Evolutionary conservation across 345 rosid species (phyloP), one percentile per base, ranked within the genome.

Genomic region (Melaleuca quinquenervia): DNA sequence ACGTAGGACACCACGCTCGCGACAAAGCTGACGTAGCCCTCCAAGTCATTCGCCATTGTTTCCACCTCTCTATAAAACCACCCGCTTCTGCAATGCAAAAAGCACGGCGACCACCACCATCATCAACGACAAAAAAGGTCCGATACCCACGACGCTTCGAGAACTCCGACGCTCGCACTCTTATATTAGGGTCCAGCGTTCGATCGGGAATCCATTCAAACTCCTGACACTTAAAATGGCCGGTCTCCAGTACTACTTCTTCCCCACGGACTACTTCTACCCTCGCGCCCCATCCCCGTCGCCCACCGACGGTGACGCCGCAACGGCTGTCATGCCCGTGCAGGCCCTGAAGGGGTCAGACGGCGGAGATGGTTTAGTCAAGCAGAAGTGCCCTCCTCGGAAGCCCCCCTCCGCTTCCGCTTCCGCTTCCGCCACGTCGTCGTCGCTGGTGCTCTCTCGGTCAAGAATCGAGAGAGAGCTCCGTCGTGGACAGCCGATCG

Each of bases 231-330:
- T 54, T 7, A 70, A 70, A 50, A 87, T 87, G 88, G 53, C 82
- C 56, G 88, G 88, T 32, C 88, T 87, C 48, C 88, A 36, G 51
- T 84, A 76, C 60, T 87, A 84, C 88, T 87, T 54, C 88, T 87
- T 87, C 84, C 88, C 88, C 55, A 87, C 86, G 27, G 88, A 87
- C 54, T 78, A n/a, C 76, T 78, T 87, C 86, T 87, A 87, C 60
- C 86, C 88, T 6, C 29, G 86, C 26, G 22, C 53, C 44, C 53
- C 51, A 7, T 36, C 78, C 7, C 29, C 86, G 10, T 3, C 76
- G 15, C 8, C 83, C 1, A 11, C 22, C 58, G 32, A 32, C 44
- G 84, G 36, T 7, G 49, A 11, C 2, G 1, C 82, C 54, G 22
- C 85, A 49, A 32, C 5, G 48, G 52, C 85, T n/a, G 20, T 58